Percentiles rank a stretch among this genome's conserved stretches.
phyloP scores from a whole-genome alignment of 2,329 filamentous ascomycete genomes.

The Bipolaris sorokiniana region DNA sequence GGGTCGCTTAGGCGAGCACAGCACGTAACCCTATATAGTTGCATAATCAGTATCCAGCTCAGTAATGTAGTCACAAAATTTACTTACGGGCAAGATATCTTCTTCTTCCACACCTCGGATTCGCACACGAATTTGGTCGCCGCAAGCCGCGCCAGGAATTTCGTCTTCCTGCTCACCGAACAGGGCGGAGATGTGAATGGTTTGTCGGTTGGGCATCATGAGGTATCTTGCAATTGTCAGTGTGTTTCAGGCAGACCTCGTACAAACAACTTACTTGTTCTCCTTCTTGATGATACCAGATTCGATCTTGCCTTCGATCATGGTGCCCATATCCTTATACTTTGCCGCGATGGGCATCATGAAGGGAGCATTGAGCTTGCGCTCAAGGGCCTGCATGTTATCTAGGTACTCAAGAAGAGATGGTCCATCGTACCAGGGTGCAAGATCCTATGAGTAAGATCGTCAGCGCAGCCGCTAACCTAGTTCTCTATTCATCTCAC shows the following conservation, averaged over 20 bases:
- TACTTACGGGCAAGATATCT: slow-evolving; percentile 77
- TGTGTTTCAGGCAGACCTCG: background rate
- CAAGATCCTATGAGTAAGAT: slow-evolving; percentile 56
- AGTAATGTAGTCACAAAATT: background rate
- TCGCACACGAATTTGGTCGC: slow-evolving; percentile 91
- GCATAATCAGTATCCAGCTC: background rate
- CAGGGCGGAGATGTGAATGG: slow-evolving; percentile 79
- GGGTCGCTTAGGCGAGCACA: slow-evolving; percentile 91
- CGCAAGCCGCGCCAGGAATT: slow-evolving; percentile 78
- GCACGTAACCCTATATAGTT: slow-evolving; percentile 69
- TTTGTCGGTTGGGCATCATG: slow-evolving; percentile 95
- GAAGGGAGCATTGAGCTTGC: slow-evolving; percentile 96
- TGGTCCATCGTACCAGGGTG: slow-evolving; percentile 85
- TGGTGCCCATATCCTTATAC: slow-evolving; percentile 95
- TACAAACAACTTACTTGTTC: slow-evolving; percentile 5
- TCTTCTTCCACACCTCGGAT: slow-evolving; percentile 97
- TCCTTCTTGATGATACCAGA: slow-evolving; percentile 57
- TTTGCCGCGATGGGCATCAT: slow-evolving; percentile 99
- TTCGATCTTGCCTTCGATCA: slow-evolving; percentile 97
- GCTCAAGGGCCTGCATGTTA: slow-evolving; percentile 87
- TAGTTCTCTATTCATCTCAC: background rate
- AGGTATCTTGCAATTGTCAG: slow-evolving; percentile 71
- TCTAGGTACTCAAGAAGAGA: slow-evolving; percentile 96
- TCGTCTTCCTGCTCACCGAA: slow-evolving; percentile 98
- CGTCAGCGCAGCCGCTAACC: background rate